A percentile compares a stretch with the other conserved stretches of the same genome.
phyloP scores from a whole-genome alignment of 2,329 filamentous ascomycete genomes.

The Pseudogymnoascus sp. region DNA sequence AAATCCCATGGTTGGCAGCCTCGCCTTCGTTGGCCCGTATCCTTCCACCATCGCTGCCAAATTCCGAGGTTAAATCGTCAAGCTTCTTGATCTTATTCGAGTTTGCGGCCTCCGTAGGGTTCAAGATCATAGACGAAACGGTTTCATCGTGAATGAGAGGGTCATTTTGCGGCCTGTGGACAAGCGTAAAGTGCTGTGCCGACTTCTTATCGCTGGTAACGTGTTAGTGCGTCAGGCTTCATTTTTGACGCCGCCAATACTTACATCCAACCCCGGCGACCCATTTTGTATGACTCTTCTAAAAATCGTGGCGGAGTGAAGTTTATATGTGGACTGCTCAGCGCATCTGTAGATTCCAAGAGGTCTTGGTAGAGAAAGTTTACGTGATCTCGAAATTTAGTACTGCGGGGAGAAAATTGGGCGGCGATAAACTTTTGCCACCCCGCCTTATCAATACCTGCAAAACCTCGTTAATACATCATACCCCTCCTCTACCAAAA shows the following conservation, averaged over 20 bases:
- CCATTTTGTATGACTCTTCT: slow-evolving; percentile 49
- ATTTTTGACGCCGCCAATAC: slow-evolving; percentile 24
- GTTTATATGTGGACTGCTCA: slow-evolving; percentile 4
- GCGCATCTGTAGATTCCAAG: slow-evolving; percentile 7
- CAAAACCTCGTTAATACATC: slow-evolving; percentile 9
- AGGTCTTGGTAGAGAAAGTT: slow-evolving; percentile 8
- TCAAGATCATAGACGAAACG: slow-evolving; percentile 85
- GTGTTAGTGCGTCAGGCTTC: slow-evolving; percentile 25
- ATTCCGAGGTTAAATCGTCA: slow-evolving; percentile 67
- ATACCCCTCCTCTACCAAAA: slow-evolving; percentile 7
- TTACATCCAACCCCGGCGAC: slow-evolving; percentile 67
- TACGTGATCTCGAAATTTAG: slow-evolving; percentile 9
- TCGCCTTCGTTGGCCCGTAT: slow-evolving; percentile 91
- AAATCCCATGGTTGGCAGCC: slow-evolving; percentile 88
- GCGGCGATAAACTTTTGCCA: slow-evolving; percentile 8
- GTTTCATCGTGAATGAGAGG: slow-evolving; percentile 89
- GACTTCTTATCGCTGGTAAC: slow-evolving; percentile 72
- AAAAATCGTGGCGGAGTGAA: neutral
- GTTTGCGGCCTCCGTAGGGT: slow-evolving; percentile 51
- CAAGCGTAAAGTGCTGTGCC: slow-evolving; percentile 86
- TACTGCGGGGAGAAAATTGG: slow-evolving; percentile 10
- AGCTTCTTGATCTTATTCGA: slow-evolving; percentile 57
- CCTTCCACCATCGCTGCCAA: slow-evolving; percentile 55
- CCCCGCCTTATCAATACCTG: slow-evolving; percentile 9
- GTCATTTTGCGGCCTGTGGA: slow-evolving; percentile 95